Percentiles rank a stretch among this genome's conserved stretches.
Conservation (phyloP, 73 alveolate genomes). For the Breviolum minutum region DNA sequence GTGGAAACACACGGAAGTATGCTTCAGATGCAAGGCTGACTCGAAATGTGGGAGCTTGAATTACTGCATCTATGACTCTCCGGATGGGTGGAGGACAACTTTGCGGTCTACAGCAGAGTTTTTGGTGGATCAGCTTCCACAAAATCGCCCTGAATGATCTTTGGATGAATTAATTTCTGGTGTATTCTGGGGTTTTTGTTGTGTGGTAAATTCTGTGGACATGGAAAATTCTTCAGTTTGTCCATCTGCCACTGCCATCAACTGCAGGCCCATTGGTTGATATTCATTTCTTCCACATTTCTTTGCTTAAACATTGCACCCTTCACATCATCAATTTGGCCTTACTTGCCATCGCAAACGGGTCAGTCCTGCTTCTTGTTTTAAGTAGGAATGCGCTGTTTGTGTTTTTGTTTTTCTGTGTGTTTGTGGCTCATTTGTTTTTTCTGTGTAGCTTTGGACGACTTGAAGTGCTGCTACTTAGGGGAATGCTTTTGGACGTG, state of each 20-base stretch:
- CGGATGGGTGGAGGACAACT: background rate
- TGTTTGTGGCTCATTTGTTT: background rate
- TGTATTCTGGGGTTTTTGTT: too few relatives aligned
- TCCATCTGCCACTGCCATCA: background rate
- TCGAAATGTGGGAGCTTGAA: background rate
- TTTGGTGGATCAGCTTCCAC: background rate
- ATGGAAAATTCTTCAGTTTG: background rate
- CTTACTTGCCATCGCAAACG: background rate
- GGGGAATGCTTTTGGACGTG: background rate
- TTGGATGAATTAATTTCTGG: too few relatives aligned
- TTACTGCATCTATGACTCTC: background rate
- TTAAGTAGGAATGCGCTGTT: background rate
- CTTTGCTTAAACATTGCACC: background rate
- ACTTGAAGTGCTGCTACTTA: background rate
- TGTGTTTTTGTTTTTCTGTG: background rate
- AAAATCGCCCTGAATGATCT: background rate
- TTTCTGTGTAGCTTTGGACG: background rate
- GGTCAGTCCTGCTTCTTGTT: background rate
- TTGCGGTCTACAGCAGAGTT: background rate
- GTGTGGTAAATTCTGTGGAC: background rate
- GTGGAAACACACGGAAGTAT: background rate
- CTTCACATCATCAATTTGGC: background rate
- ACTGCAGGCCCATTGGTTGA: background rate
- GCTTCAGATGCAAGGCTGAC: background rate
- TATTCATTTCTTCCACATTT: background rate